Conservation (phyloP, 495 filamentous ascomycete genomes). For the Hypoxylon fragiforme region DNA sequence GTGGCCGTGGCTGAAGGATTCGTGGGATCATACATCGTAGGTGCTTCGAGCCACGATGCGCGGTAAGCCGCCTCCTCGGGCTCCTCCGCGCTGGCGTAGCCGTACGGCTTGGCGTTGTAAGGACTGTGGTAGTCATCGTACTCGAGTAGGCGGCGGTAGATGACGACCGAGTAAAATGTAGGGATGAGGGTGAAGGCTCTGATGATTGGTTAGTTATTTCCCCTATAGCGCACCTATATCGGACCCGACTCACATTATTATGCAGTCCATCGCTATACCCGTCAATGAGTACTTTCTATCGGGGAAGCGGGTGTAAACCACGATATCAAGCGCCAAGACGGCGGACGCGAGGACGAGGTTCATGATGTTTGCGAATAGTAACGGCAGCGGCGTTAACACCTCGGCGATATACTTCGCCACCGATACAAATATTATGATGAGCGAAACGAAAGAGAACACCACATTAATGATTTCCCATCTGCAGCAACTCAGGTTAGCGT, state of each 20-base stretch:
- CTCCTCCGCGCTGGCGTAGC: constrained; percentile 31
- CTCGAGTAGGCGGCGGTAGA: constrained; percentile 45
- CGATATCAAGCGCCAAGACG: constrained; percentile 50
- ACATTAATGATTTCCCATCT: constrained; percentile 55
- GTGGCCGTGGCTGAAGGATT: constrained; percentile 5
- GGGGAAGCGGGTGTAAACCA: constrained; percentile 40
- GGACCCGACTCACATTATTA: constrained; percentile 39
- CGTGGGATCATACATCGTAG: constrained; percentile 26
- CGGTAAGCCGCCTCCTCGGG: constrained; percentile 27
- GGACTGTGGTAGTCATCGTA: constrained; percentile 51
- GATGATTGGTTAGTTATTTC: constrained; percentile 6
- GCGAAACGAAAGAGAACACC: constrained; percentile 45
- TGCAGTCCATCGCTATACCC: constrained; percentile 47
- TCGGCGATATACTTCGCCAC: constrained; percentile 47
- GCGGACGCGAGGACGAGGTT: constrained; percentile 47
- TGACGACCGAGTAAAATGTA: constrained; percentile 44
- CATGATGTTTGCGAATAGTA: constrained; percentile 48
- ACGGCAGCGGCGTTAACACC: constrained; percentile 48
- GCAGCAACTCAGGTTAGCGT: constrained; percentile 8
- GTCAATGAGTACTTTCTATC: constrained; percentile 49
- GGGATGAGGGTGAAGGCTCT: constrained; percentile 42
- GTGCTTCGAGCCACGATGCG: constrained; percentile 20
- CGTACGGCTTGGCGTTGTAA: constrained; percentile 39
- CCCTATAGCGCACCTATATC: background rate
- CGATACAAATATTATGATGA: constrained; percentile 46